Percentiles rank a stretch among this genome's conserved stretches.
Conservation (phyloP, 2,329 filamentous ascomycete genomes). For the Celoporthe dispersa region DNA sequence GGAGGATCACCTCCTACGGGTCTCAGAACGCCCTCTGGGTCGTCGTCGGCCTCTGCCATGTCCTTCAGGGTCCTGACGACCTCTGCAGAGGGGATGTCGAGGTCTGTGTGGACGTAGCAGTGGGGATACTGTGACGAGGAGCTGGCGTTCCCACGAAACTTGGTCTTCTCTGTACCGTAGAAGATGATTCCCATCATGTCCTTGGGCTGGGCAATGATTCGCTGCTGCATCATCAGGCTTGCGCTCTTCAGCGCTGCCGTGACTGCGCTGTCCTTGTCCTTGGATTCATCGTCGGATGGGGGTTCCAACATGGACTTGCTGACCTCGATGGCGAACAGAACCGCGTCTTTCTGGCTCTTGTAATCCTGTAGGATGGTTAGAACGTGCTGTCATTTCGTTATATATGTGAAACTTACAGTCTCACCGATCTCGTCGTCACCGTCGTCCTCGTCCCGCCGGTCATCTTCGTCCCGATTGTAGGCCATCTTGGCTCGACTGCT, state of each 20-base stretch:
- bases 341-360: constrained; percentile 93
- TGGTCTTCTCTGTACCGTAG: constrained; percentile 86
- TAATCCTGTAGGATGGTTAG: constrained; percentile 64
- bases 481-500: constrained; percentile 36
- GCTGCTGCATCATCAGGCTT: constrained; percentile 94
- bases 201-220: constrained; percentile 93
- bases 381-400: not conserved
- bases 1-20: constrained; percentile 71
- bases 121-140: constrained; percentile 75
- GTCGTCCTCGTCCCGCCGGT: constrained; percentile 63
- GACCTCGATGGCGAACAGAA: constrained; percentile 94
- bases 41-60: constrained; percentile 78
- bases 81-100: constrained; percentile 83
- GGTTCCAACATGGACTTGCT: constrained; percentile 82
- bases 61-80: constrained; percentile 82
- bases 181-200: constrained; percentile 97
- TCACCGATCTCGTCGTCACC: constrained; percentile 62
- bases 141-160: constrained; percentile 70
- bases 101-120: constrained; percentile 87
- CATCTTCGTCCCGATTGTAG: constrained; percentile 49
- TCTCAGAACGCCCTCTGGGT: constrained; percentile 68
- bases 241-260: constrained; percentile 90
- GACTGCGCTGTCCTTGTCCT: constrained; percentile 77
- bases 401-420: constrained; percentile 30
- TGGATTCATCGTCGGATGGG: constrained; percentile 67